phyloP scores from a whole-genome alignment of 192 early-diverging fungal species.

The Backusella parvicylindrica region DNA sequence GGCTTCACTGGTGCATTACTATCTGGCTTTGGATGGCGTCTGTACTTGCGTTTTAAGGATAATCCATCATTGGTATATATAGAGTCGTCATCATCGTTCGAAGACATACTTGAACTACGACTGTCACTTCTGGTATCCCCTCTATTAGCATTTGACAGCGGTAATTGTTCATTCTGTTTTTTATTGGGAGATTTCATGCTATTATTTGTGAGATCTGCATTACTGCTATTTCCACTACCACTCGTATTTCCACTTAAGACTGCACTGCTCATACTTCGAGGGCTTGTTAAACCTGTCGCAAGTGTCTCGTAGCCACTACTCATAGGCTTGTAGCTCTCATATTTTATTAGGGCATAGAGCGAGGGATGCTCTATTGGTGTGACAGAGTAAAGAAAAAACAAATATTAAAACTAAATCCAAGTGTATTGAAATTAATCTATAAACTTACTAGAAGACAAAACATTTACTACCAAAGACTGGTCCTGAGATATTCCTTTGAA shows the following conservation, averaged over 20 bases:
- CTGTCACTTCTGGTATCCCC: not conserved
- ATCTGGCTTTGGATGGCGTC: slow-evolving; percentile 42
- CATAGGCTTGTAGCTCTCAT: not conserved
- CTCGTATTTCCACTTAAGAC: not conserved
- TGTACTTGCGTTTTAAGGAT: slow-evolving; percentile 34
- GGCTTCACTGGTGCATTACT: slow-evolving; percentile 43
- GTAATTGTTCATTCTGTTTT: not conserved
- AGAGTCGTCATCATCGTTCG: slow-evolving; percentile 13
- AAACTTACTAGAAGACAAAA: slow-evolving; percentile 2
- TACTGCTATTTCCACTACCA: not conserved
- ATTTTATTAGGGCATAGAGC: not conserved
- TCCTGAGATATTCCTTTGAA: slow-evolving; percentile 21
- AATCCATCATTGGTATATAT: not conserved
- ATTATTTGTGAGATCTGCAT: not conserved
- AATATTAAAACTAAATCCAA: not conserved
- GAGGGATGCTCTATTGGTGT: not conserved
- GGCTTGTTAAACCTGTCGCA: not conserved
- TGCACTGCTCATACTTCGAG: not conserved
- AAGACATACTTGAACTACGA: not conserved
- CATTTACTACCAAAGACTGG: slow-evolving; percentile 11
- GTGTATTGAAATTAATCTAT: not conserved
- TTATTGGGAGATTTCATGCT: not conserved
- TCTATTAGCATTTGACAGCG: not conserved
- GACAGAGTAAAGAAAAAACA: not conserved
- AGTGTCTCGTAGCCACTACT: not conserved